Percentiles rank a stretch among this genome's conserved stretches.
Evolutionary conservation across 345 rosid species (phyloP).

Genomic region (Camelina laxa): DNA sequence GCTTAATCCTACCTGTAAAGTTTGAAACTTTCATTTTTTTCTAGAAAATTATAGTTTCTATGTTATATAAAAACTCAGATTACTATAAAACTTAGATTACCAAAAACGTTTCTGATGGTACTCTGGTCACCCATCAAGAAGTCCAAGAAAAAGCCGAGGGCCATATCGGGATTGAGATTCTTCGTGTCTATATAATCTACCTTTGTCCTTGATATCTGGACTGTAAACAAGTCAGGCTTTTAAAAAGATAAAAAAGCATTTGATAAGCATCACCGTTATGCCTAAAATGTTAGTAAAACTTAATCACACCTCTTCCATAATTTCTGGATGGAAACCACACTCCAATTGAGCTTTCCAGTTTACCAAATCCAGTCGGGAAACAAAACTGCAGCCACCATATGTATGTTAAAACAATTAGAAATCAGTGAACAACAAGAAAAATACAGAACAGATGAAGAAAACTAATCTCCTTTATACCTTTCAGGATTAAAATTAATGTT

Average conservation of each 20-base stretch:
- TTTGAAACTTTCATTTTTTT: not conserved
- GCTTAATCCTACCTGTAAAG: conserved; percentile 74
- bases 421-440: conserved; percentile 2
- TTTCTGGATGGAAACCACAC: conserved; percentile 54
- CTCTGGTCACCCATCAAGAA: conserved; percentile 71
- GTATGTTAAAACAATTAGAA: not conserved
- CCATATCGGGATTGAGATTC: conserved; percentile 55
- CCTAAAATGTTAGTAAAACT: conserved; percentile 24
- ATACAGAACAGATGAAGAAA: conserved; percentile 5
- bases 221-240: conserved; percentile 85
- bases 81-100: conserved; percentile 24
- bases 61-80: too few species aligned
- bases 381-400: conserved; percentile 54
- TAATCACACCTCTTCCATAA: conserved; percentile 62
- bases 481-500: conserved; percentile 59
- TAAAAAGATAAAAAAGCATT: conserved; percentile 49
- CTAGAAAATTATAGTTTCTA: too few species aligned
- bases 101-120: conserved; percentile 82
- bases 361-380: conserved; percentile 74
- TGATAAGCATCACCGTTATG: not conserved
- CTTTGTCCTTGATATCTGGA: conserved; percentile 91
- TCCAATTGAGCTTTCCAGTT: conserved; percentile 87
- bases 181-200: conserved; percentile 82
- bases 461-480: conserved; percentile 46
- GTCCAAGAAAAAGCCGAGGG: conserved; percentile 75